Evolutionary conservation across 1,284 basidiomycete genomes (phyloP), one percentile per base, ranked within the genome.

Genomic region (Apiotrichum porosum): DNA sequence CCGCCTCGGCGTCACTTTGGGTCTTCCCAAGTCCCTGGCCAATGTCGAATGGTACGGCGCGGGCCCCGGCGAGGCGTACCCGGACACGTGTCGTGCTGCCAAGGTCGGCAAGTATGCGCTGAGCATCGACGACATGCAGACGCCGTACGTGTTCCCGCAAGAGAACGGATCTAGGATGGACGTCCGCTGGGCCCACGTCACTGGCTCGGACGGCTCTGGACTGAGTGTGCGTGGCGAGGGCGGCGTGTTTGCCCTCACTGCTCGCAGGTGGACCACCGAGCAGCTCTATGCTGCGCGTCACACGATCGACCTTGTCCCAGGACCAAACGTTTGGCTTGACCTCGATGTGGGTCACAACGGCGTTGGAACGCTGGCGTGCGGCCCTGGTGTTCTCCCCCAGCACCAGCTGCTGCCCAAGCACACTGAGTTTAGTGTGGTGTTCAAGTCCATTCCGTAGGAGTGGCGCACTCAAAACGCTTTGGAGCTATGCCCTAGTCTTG

Each of bases 71-170:
- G 54, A 59, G 41, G 40, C 51, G 6, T 59, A 56, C 45, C 41
- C 47, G 13, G 57, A 59, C 41, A 45, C 57, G 4, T 31, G 38
- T 2, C 12, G 9, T 0, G 49, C 47, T 0, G 49, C 26, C 14
- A 43, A 42, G 4, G 37, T 59, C 14, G 49, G 54, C 24, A 13
- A n/a, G 18, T 56, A 38, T n/a, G 23, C 21, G 22, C 24, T 17
- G 19, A 32, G 49, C 3, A 47, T 59, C 42, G 54, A 56, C 38
- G 50, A 50, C 6, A 37, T 54, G 39, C 54, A 56, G 40, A 57
- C 54, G 14, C 51, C 47, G 6, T 59, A 59, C 36, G 54, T 59
- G 9, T 48, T 34, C 34, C 57, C 57, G 21, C 57, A 59, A 42
- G 57, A 59, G 50, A 59, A 59, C 35, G 57, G 57, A 0, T 26